phyloP scores from a whole-genome alignment of 2,329 filamentous ascomycete species.

The Talaromyces sp. region DNA sequence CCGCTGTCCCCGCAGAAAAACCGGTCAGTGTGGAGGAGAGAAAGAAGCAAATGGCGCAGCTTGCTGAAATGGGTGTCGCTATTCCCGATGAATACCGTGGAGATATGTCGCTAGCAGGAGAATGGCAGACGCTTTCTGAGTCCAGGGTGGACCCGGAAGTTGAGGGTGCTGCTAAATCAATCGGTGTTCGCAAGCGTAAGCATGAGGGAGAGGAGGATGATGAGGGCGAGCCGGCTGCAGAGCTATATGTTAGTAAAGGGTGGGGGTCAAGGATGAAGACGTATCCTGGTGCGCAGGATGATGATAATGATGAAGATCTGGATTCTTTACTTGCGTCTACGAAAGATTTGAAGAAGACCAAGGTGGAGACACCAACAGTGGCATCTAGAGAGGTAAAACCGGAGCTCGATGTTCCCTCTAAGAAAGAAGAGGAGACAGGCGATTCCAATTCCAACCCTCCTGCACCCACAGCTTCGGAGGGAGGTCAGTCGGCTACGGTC shows the following conservation, averaged over 20 bases:
- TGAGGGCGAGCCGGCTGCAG: slow-evolving; percentile 35
- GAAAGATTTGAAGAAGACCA: slow-evolving; percentile 41
- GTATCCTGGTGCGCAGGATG: slow-evolving; percentile 44
- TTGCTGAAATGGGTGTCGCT: slow-evolving; percentile 82
- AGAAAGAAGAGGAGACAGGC: slow-evolving; percentile 18
- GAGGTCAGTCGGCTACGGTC: slow-evolving; percentile 16
- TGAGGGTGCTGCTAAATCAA: slow-evolving; percentile 43
- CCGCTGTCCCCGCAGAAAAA: slow-evolving; percentile 32
- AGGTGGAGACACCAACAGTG: slow-evolving; percentile 17
- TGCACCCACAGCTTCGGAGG: neutral
- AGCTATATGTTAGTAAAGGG: slow-evolving; percentile 39
- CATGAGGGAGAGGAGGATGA: slow-evolving; percentile 48
- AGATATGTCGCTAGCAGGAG: slow-evolving; percentile 84
- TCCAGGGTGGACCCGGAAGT: slow-evolving; percentile 46
- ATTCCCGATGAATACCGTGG: slow-evolving; percentile 76
- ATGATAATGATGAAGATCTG: slow-evolving; percentile 38
- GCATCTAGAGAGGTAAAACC: slow-evolving; percentile 19
- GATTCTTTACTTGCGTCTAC: slow-evolving; percentile 48
- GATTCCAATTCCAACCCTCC: slow-evolving; percentile 5
- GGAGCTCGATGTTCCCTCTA: slow-evolving; percentile 9
- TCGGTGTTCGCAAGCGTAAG: slow-evolving; percentile 51
- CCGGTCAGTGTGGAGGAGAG: slow-evolving; percentile 65
- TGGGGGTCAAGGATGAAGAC: slow-evolving; percentile 48
- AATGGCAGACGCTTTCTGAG: slow-evolving; percentile 75
- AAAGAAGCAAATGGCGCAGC: slow-evolving; percentile 82